phyloP scores from a whole-genome alignment of 495 filamentous ascomycete species.

The Annulohypoxylon moriforme region DNA sequence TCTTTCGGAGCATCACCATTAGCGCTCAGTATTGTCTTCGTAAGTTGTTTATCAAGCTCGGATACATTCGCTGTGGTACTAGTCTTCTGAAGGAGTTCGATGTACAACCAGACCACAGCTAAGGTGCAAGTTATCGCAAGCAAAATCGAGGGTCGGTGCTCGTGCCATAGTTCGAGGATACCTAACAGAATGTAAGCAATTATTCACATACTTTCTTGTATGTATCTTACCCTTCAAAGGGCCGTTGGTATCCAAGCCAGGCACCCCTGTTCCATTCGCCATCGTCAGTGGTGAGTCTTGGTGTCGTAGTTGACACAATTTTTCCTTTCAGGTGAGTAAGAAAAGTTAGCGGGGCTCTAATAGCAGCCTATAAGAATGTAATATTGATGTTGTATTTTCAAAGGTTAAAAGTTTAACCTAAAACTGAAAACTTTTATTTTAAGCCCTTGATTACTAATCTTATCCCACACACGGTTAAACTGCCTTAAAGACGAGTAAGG shows the following conservation, averaged over 20 bases:
- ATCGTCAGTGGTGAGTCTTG: constrained; percentile 6
- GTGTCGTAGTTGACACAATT: constrained; percentile 5
- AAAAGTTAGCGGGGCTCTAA: constrained; percentile 37
- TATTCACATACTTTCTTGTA: not conserved
- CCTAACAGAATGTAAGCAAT: constrained; percentile 49
- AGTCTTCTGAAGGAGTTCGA: constrained; percentile 40
- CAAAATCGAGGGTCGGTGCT: constrained; percentile 63
- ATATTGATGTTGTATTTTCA: no score
- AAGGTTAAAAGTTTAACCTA: no score
- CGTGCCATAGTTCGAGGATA: constrained; percentile 66
- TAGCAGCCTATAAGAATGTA: no score
- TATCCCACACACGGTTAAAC: no score
- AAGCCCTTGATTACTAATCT: no score
- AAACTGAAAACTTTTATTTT: no score
- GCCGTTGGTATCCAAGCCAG: constrained; percentile 9
- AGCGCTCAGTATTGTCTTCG: constrained; percentile 26
- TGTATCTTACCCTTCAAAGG: constrained; percentile 17
- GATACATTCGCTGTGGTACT: not conserved
- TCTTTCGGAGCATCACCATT: constrained; percentile 37
- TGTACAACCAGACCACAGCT: constrained; percentile 52
- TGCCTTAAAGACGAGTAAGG: no score
- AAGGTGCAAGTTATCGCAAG: constrained; percentile 54
- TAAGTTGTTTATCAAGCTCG: constrained; percentile 42
- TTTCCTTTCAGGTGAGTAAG: constrained; percentile 10
- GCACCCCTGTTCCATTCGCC: constrained; percentile 24